phyloP scores from a whole-genome alignment of 164 flowering plant species.

The Hamamelis virginiana region DNA sequence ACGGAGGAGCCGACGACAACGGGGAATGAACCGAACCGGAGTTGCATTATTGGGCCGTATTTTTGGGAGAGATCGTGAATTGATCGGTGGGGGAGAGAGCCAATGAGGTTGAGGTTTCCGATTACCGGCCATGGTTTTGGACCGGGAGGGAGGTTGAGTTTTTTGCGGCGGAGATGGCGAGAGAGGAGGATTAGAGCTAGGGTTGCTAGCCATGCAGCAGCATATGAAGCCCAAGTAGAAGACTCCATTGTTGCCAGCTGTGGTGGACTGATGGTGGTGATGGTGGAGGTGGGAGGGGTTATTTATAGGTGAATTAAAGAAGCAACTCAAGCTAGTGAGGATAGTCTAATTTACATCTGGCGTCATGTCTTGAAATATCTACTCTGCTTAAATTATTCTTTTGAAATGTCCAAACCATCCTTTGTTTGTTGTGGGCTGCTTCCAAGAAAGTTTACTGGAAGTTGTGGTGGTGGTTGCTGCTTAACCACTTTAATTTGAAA shows the following conservation, averaged over 20 bases:
- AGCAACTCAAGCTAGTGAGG: no score
- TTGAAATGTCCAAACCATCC: no score
- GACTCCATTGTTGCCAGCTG: conserved; percentile 21
- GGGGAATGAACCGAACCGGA: conserved; percentile 61
- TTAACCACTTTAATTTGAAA: no score
- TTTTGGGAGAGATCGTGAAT: conserved; percentile 52
- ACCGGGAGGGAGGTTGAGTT: conserved; percentile 61
- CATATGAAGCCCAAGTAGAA: conserved; percentile 22
- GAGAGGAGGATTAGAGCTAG: conserved; percentile 33
- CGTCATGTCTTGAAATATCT: no score
- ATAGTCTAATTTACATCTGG: no score
- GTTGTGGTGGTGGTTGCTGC: no score
- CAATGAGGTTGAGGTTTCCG: conserved; percentile 77
- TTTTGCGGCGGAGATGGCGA: conserved; percentile 26
- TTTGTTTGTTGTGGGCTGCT: no score
- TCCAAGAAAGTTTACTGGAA: no score
- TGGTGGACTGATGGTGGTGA: conserved; percentile 1
- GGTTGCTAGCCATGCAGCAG: conserved; percentile 30
- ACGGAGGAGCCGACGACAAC: conserved; percentile 73
- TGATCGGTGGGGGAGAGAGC: conserved; percentile 70
- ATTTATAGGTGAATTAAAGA: background rate
- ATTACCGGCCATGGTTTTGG: conserved; percentile 85
- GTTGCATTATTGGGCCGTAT: conserved; percentile 75
- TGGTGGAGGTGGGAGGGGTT: background rate
- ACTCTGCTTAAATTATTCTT: no score